A percentile compares a stretch with the other conserved stretches of the same genome.
Evolutionary conservation across 2,329 filamentous ascomycete genomes (phyloP).

Genomic region (Zopfia rhizophila): DNA sequence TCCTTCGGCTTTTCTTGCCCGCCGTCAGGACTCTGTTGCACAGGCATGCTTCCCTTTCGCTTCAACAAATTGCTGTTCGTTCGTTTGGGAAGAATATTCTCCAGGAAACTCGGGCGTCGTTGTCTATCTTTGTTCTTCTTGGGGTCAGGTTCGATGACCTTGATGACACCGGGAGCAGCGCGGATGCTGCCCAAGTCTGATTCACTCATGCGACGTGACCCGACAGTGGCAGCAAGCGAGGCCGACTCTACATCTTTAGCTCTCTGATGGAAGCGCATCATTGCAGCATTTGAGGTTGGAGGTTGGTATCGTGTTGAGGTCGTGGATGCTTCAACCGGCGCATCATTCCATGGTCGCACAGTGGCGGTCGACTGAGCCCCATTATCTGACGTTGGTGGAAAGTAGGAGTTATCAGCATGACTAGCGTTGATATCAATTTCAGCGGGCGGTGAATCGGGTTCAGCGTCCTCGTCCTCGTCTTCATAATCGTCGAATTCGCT

Average conservation of each 20-base stretch:
- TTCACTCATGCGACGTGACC: conserved; percentile 72
- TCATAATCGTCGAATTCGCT: conserved; percentile 51
- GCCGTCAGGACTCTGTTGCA: conserved; percentile 34
- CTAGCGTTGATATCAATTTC: conserved; percentile 40
- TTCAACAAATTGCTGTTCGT: conserved; percentile 59
- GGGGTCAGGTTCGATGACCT: conserved; percentile 64
- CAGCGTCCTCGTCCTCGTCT: conserved; percentile 43
- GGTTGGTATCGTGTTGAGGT: conserved; percentile 57
- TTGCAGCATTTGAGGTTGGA: conserved; percentile 65
- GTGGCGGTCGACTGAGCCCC: conserved; percentile 32
- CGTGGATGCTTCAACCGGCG: conserved; percentile 45
- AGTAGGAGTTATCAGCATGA: conserved; percentile 41
- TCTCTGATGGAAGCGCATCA: conserved; percentile 61
- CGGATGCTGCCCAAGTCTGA: conserved; percentile 71
- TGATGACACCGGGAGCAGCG: conserved; percentile 69
- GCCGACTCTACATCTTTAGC: conserved; percentile 64
- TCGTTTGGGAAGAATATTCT: conserved; percentile 54
- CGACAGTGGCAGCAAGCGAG: conserved; percentile 73
- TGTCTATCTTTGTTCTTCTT: conserved; percentile 51
- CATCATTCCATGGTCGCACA: conserved; percentile 62
- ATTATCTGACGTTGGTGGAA: conserved; percentile 36
- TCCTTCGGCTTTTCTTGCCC: conserved; percentile 43
- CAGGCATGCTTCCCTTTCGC: conserved; percentile 56
- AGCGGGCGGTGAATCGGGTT: conserved; percentile 48
- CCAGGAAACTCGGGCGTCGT: conserved; percentile 66